Evolutionary conservation across 2,329 filamentous ascomycete species (phyloP).

Genomic region (Colletotrichum falcatum): DNA sequence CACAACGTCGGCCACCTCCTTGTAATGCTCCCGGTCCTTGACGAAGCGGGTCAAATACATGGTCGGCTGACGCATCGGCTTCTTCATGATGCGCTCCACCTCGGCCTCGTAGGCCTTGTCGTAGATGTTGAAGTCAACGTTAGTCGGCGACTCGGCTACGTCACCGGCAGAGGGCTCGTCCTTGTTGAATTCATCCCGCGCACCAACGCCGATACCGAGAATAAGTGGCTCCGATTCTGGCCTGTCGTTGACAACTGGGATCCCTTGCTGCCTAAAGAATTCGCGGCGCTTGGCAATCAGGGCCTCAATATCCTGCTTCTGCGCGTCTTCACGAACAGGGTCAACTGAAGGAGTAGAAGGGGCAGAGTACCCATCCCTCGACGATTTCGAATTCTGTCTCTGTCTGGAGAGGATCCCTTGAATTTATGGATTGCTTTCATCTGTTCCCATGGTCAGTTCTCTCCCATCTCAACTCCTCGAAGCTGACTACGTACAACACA

Average conservation of each 20-base stretch:
- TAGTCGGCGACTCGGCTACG: conserved; percentile 87
- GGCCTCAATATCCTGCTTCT: conserved; percentile 61
- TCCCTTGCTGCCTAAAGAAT: conserved; percentile 50
- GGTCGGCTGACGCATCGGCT: conserved; percentile 54
- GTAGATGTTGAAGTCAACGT: conserved; percentile 88
- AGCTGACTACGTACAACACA: conserved; percentile 76
- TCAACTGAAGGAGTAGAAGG: conserved; percentile 40
- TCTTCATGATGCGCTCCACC: conserved; percentile 74
- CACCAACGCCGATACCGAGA: conserved; percentile 81
- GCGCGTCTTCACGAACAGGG: conserved; percentile 51
- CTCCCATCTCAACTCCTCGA: not conserved
- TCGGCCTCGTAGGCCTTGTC: conserved; percentile 89
- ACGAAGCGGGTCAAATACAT: conserved; percentile 64
- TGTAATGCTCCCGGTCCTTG: conserved; percentile 56
- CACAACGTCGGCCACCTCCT: conserved; percentile 52
- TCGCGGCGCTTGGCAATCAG: conserved; percentile 61
- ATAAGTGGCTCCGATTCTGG: conserved; percentile 73
- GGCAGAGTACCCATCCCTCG: conserved; percentile 15
- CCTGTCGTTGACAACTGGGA: conserved; percentile 67
- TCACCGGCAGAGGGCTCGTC: conserved; percentile 58
- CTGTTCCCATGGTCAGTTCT: conserved; percentile 54
- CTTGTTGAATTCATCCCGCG: conserved; percentile 58
- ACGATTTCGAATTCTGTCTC: conserved; percentile 34
- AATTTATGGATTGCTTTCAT: conserved; percentile 94
- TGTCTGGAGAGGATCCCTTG: conserved; percentile 73